Evolutionary conservation across 495 filamentous ascomycete genomes (phyloP).

Genomic region (Sabuloglossum arenarium): DNA sequence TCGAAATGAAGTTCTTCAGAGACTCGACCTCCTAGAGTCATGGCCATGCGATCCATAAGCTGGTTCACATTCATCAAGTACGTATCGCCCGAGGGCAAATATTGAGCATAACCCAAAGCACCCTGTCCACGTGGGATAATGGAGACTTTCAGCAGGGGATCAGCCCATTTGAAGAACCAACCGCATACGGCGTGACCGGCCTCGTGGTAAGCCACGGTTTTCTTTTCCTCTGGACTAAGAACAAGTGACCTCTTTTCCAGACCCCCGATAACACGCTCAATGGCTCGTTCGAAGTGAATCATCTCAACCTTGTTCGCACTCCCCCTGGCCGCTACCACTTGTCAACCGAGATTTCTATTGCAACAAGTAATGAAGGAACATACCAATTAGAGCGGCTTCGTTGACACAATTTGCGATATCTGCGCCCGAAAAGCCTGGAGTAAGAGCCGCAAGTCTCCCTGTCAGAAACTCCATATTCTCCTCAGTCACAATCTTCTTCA

Average conservation of each 20-base stretch:
- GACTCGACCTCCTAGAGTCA: slow-evolving; percentile 89
- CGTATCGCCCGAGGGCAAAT: slow-evolving; percentile 72
- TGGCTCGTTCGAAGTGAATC: slow-evolving; percentile 87
- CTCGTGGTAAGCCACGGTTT: slow-evolving; percentile 91
- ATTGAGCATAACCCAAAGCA: slow-evolving; percentile 88
- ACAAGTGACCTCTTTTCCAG: slow-evolving; percentile 92
- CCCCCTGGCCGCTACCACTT: slow-evolving; percentile 48
- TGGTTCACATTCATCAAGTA: slow-evolving; percentile 92
- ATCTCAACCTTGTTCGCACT: slow-evolving; percentile 60
- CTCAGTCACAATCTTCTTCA: slow-evolving; percentile 76
- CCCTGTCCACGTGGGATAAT: slow-evolving; percentile 94
- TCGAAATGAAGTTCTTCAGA: slow-evolving; percentile 92
- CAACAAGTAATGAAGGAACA: slow-evolving; percentile 16
- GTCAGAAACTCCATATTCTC: slow-evolving; percentile 74
- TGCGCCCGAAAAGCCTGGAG: slow-evolving; percentile 88
- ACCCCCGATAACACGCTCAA: slow-evolving; percentile 90
- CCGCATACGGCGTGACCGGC: slow-evolving; percentile 96
- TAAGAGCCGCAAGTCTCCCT: slow-evolving; percentile 74
- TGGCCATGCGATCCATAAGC: slow-evolving; percentile 98
- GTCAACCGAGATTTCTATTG: not conserved
- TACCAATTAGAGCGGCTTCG: slow-evolving; percentile 92
- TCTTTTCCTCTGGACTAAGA: slow-evolving; percentile 80
- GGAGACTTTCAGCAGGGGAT: slow-evolving; percentile 91
- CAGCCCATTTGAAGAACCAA: slow-evolving; percentile 92
- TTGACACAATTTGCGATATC: slow-evolving; percentile 98